Base-by-base conservation (phyloP, 2,329 filamentous ascomycete genomes). In the Cercospora sp. region DNA sequence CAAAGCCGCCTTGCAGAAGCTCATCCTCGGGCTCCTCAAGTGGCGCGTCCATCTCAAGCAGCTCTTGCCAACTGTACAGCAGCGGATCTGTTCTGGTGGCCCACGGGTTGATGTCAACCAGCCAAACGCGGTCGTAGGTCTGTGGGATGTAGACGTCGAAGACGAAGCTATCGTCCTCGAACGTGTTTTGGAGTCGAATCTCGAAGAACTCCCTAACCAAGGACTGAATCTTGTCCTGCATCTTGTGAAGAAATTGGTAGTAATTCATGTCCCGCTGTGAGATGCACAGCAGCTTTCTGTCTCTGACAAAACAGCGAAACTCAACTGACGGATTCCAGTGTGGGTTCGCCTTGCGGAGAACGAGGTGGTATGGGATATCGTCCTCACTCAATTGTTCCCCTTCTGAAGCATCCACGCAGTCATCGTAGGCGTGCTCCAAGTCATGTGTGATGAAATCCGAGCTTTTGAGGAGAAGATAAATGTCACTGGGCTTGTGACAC, bases 81-180 rank as follows among this genome's bases (percentile, higher is more conserved):
- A 98, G 80, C 4, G 92, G 90, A 81, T 99, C 95, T 0, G 95
- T 99, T 69, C 92, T 85, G 51, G 89, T 87, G 0, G 94, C 94
- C 92, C 94, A 99, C 0, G 95, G 93, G 76, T 98, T 98, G 76
- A 99, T 91, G 77, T 99, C 95, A 60, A 99, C 90, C 10, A 99
- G 83, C 82, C 93, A 91, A 2, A 96, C 91, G 59, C 88, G 86
- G 60, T 92, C 88, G 65, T 96, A 86, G 1, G 90, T 80, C 75
- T 86, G 83, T 75, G 94, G 94, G 1, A 99, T 86, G 77, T 99
- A 98, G 53, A 97, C 90, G 77, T 99, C 95, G 75, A 99, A 97
- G 0, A 89, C 87, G 74, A 97, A 98, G 78, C 88, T 90, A 3
- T 87, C 85, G 70, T 98, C 94, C 0, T 91, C 91, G 75, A 98